Evolutionary conservation across 305 asterid genomes (phyloP).

Genomic region (Fraxinus baroniana): DNA sequence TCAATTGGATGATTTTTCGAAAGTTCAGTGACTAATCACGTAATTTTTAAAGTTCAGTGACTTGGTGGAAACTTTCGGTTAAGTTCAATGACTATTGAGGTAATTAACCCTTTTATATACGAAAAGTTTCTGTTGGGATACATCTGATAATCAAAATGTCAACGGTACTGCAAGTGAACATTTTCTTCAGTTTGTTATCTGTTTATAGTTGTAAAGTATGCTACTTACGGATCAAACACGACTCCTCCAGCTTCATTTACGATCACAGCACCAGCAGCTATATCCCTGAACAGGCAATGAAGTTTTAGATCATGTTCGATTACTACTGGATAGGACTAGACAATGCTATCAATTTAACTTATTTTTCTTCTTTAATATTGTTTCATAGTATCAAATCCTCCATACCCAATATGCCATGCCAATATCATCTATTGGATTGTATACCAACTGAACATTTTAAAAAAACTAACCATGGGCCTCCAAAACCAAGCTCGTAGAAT

Average conservation of each 20-base stretch:
- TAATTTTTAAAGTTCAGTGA: no score
- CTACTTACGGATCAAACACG: constrained; percentile 86
- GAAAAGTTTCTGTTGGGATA: background rate
- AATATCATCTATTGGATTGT: background rate
- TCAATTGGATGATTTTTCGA: no score
- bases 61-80: no score
- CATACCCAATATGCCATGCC: background rate
- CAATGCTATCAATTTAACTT: background rate
- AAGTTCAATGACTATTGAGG: no score
- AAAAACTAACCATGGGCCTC: constrained; percentile 79
- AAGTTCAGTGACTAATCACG: no score
- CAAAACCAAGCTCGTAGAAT: constrained; percentile 80
- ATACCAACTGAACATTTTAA: background rate
- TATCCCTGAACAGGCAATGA: constrained; percentile 57
- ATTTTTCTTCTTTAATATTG: background rate
- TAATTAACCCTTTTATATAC: no score
- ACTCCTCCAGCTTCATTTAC: constrained; percentile 92
- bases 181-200: background rate
- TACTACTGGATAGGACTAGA: background rate
- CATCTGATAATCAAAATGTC: background rate
- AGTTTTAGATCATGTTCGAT: background rate
- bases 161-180: background rate
- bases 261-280: constrained; percentile 91
- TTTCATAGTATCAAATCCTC: background rate
- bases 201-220: background rate